Evolutionary conservation across 2,329 filamentous ascomycete genomes (phyloP).

Genomic region (Penicillium sp.): DNA sequence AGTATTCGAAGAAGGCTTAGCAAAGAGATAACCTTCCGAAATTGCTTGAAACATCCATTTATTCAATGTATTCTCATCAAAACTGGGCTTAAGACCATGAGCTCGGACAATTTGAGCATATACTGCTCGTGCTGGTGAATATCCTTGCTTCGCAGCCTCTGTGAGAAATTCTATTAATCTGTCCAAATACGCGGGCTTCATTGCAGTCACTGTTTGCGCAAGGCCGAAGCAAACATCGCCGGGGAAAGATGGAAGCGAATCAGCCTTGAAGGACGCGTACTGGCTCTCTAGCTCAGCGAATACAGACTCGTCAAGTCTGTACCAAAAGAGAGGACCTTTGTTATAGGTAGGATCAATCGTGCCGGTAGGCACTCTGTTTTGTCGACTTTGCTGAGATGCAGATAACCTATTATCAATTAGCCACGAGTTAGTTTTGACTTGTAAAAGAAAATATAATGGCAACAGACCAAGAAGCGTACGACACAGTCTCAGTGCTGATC

Average conservation of each 20-base stretch:
- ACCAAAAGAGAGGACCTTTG: conserved; percentile 27
- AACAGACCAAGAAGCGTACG: conserved; percentile 23
- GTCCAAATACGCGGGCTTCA: conserved; percentile 22
- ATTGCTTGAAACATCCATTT: conserved; percentile 23
- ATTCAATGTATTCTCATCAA: conserved; percentile 17
- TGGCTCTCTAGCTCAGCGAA: conserved; percentile 23
- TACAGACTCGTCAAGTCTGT: conserved; percentile 22
- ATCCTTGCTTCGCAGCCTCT: conserved; percentile 20
- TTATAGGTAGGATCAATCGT: conserved; percentile 25
- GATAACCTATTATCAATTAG: conserved; percentile 19
- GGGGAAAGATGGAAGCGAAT: conserved; percentile 13
- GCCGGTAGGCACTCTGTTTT: conserved; percentile 15
- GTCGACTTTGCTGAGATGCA: conserved; percentile 16
- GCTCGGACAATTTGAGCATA: conserved; percentile 25
- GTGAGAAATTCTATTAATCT: conserved; percentile 21
- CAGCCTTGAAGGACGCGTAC: conserved; percentile 17
- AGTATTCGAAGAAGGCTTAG: conserved; percentile 7
- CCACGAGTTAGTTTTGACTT: not conserved
- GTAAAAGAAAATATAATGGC: not conserved
- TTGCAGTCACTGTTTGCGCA: conserved; percentile 24
- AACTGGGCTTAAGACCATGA: conserved; percentile 17
- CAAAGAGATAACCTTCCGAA: conserved; percentile 23
- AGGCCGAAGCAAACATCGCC: conserved; percentile 25
- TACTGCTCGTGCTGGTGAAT: conserved; percentile 23
- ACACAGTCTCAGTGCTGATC: conserved; percentile 17